These are phyloP conservation scores for Cercospora beticola DNA, from an alignment of 2,329 filamentous ascomycete species.

Conservation along the genomic window DNA sequence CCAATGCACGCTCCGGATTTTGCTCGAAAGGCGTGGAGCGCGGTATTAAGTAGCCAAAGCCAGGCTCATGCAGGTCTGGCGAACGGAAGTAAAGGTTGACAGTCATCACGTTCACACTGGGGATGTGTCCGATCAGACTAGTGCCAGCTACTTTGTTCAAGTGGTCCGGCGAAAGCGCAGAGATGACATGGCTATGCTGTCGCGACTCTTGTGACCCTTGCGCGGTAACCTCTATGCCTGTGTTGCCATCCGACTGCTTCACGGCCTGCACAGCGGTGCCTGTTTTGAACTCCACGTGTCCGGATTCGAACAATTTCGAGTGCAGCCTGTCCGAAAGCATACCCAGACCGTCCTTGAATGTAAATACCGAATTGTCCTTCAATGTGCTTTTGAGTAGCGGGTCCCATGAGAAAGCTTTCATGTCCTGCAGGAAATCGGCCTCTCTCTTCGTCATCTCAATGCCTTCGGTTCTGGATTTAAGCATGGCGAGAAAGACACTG, in stretches of 20 bases:
- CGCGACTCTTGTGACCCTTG: constrained; percentile 21
- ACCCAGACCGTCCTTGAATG: constrained; percentile 47
- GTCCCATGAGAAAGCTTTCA: constrained; percentile 39
- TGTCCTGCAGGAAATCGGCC: constrained; percentile 33
- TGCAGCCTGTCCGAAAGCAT: constrained; percentile 42
- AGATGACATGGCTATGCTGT: constrained; percentile 59
- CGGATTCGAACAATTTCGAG: constrained; percentile 38
- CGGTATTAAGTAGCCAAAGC: constrained; percentile 92
- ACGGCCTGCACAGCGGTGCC: constrained; percentile 50
- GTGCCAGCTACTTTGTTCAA: constrained; percentile 39
- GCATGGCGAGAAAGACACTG: constrained; percentile 39
- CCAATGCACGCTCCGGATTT: constrained; percentile 80
- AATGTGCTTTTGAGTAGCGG: constrained; percentile 37
- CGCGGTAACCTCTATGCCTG: constrained; percentile 38
- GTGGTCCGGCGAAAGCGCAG: constrained; percentile 55
- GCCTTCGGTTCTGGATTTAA: constrained; percentile 35
- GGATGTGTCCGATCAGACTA: constrained; percentile 59
- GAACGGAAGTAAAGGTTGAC: constrained; percentile 83
- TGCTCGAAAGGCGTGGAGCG: constrained; percentile 65
- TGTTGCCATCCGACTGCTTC: constrained; percentile 28
- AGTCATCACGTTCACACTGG: constrained; percentile 73
- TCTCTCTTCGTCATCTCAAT: constrained; percentile 40
- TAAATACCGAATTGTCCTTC: constrained; percentile 42
- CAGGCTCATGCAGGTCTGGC: constrained; percentile 63
- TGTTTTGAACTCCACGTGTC: constrained; percentile 44